Percentiles rank a stretch among this genome's conserved stretches.
Evolutionary conservation across 2,329 filamentous ascomycete genomes (phyloP).

Genomic region (Ceratocystis papillata): DNA sequence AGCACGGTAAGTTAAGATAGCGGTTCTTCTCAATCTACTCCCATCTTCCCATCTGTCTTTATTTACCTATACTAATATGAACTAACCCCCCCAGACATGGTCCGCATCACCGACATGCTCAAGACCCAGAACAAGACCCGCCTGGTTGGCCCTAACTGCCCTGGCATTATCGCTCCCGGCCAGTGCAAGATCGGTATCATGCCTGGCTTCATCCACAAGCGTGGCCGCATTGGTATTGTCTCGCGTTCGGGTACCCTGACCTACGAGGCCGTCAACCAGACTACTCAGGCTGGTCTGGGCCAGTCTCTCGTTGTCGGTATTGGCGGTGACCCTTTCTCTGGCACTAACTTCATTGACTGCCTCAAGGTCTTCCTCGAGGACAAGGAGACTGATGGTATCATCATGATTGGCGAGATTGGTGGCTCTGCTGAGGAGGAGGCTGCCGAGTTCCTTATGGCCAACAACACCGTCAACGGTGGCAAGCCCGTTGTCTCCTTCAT

Average conservation of each 20-base stretch:
- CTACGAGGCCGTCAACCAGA: conserved; percentile 99
- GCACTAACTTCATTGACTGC: conserved; percentile 99
- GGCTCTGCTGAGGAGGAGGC: conserved; percentile 96
- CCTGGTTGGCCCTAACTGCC: conserved; percentile 95
- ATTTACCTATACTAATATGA: too few species aligned
- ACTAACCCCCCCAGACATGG: conserved; percentile 61
- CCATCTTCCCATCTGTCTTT: too few species aligned
- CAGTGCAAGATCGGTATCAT: conserved; percentile 99
- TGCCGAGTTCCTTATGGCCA: conserved; percentile 83
- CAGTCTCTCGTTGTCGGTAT: conserved; percentile 98
- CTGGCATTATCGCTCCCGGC: conserved; percentile 85
- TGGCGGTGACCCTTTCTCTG: conserved; percentile 95
- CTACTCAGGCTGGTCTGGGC: conserved; percentile 88
- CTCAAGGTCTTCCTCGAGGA: conserved; percentile 93
- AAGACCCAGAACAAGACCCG: conserved; percentile 97
- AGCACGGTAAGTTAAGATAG: conserved; percentile 59
- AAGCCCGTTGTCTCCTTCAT: conserved; percentile 99
- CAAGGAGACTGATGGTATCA: conserved; percentile 94
- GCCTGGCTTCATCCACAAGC: conserved; percentile 99
- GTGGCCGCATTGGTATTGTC: conserved; percentile 95
- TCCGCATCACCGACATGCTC: conserved; percentile 94
- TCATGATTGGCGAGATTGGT: conserved; percentile 99
- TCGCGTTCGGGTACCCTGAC: conserved; percentile 96
- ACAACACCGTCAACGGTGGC: conserved; percentile 72
- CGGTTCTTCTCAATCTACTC: too few species aligned